phyloP scores from a whole-genome alignment of 441 rosid species.

The Cnidoscolus chayamansa region DNA sequence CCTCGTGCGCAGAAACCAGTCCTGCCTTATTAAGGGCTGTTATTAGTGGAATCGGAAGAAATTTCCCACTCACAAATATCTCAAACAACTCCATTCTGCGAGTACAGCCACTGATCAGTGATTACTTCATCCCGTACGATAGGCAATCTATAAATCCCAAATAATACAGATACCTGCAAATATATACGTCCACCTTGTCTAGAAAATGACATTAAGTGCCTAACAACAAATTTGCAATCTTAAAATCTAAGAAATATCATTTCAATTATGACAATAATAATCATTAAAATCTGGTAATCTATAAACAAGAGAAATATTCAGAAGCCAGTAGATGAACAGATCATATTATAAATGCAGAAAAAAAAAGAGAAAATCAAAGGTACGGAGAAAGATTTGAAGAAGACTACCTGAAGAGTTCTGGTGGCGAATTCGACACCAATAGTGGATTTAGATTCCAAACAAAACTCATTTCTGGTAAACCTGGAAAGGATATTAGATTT shows the following conservation, averaged over 20 bases:
- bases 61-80: not conserved
- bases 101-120: not conserved
- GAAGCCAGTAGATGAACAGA: too few species aligned
- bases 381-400: too few species aligned
- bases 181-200: not conserved
- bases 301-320: not conserved
- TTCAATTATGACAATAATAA: not conserved
- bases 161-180: not conserved
- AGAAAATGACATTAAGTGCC: not conserved
- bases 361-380: not conserved
- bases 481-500: constrained; percentile 92
- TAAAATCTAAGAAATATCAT: not conserved
- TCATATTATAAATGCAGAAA: not conserved
- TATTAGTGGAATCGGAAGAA: not conserved
- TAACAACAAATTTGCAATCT: not conserved
- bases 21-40: not conserved
- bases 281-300: not conserved
- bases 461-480: constrained; percentile 87
- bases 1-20: too few species aligned
- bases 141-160: not conserved
- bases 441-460: constrained; percentile 92
- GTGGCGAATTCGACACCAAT: constrained; percentile 97
- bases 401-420: constrained; percentile 69
- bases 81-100: not conserved
- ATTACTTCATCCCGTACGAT: too few species aligned